Evolutionary conservation across 2,329 filamentous ascomycete species (phyloP).

Genomic region (Allantophomopsis lycopodina): DNA sequence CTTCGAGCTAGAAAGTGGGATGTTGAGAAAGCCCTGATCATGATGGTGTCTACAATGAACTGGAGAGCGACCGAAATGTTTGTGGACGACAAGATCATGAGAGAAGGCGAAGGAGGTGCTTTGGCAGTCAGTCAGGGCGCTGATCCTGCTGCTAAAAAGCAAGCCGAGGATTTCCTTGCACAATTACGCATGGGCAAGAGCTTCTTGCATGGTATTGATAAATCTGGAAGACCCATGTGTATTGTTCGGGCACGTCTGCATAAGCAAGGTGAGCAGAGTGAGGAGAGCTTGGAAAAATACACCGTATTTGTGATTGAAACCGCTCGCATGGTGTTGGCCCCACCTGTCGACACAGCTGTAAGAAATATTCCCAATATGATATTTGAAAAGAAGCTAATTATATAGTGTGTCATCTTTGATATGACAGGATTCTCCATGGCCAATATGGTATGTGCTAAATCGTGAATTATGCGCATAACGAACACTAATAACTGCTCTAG

Average conservation of each 20-base stretch:
- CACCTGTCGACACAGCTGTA: constrained; percentile 84
- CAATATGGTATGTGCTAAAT: constrained; percentile 61
- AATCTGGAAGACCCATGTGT: constrained; percentile 73
- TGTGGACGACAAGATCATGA: constrained; percentile 81
- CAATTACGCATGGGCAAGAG: constrained; percentile 88
- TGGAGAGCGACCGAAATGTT: constrained; percentile 78
- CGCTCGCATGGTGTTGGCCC: constrained; percentile 65
- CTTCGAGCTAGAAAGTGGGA: constrained; percentile 92
- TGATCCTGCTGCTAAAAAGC: constrained; percentile 49
- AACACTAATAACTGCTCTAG: constrained; percentile 22
- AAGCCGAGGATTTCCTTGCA: constrained; percentile 62
- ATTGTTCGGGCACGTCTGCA: constrained; percentile 75
- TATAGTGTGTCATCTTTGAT: constrained; percentile 81
- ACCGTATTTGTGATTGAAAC: constrained; percentile 95
- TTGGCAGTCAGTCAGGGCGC: constrained; percentile 40
- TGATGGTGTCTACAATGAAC: constrained; percentile 88
- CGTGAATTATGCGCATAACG: background rate
- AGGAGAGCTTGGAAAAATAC: constrained; percentile 71
- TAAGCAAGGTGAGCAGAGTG: constrained; percentile 66
- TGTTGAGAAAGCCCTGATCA: constrained; percentile 79
- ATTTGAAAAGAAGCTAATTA: background rate
- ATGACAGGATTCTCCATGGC: constrained; percentile 89
- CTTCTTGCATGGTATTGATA: constrained; percentile 80
- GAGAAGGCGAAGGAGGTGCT: constrained; percentile 58
- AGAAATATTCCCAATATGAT: constrained; percentile 23